These are phyloP conservation scores for Lactarius evosmus DNA, from an alignment of 768 basidiomycete genomes.

Conservation along the genomic window DNA sequence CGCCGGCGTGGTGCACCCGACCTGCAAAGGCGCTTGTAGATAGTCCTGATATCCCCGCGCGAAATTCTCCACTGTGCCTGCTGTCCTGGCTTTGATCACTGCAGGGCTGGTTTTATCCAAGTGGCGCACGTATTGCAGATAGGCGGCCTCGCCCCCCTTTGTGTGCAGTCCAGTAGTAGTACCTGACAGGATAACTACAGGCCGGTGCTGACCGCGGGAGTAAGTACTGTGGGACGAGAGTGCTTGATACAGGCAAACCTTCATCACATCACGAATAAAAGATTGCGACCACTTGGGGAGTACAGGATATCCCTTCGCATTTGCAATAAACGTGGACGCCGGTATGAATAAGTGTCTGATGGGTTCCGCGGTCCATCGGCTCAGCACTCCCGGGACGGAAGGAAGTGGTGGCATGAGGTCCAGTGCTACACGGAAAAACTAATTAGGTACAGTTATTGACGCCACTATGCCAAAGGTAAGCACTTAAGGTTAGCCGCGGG, in stretches of 20 bases:
- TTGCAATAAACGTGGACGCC: constrained; percentile 88
- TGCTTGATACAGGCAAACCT: constrained; percentile 45
- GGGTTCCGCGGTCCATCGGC: constrained; percentile 91
- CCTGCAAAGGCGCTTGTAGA: constrained; percentile 92
- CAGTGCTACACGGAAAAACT: constrained; percentile 56
- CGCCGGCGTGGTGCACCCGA: constrained; percentile 34
- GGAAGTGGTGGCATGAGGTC: constrained; percentile 91
- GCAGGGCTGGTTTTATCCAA: constrained; percentile 73
- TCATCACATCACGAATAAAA: constrained; percentile 88
- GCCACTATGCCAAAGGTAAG: constrained; percentile 29
- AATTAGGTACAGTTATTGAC: constrained; percentile 18
- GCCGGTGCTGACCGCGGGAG: constrained; percentile 60
- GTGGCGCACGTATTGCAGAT: constrained; percentile 84
- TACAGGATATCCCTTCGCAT: constrained; percentile 95
- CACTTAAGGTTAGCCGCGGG: constrained; percentile 68
- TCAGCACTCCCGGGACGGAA: constrained; percentile 66
- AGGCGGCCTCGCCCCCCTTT: constrained; percentile 80
- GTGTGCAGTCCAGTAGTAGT: constrained; percentile 62
- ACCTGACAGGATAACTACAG: constrained; percentile 77
- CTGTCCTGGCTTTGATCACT: constrained; percentile 58
- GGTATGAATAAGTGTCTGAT: constrained; percentile 88
- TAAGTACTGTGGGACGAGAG: constrained; percentile 7
- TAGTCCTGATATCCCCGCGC: constrained; percentile 94
- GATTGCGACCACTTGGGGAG: constrained; percentile 89
- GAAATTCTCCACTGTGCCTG: constrained; percentile 83